These are phyloP conservation scores for Ensete glaucum DNA, from an alignment of 176 grass and related monocot species.

Conservation along the genomic window DNA sequence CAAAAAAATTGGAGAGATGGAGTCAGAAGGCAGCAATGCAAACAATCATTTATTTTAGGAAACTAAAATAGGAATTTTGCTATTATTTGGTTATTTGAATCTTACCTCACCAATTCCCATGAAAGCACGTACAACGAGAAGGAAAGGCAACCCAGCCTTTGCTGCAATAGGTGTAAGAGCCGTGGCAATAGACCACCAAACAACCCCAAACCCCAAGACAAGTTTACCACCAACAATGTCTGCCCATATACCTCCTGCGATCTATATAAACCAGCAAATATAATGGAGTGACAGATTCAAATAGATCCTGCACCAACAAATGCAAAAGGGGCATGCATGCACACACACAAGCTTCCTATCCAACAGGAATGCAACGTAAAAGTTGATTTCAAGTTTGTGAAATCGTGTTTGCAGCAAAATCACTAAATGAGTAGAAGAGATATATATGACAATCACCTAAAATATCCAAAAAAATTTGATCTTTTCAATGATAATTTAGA, in stretches of 20 bases:
- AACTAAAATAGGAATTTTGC: neutral
- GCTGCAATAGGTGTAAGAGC: conserved; percentile 75
- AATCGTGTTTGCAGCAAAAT: too few relatives aligned
- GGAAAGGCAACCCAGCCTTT: conserved; percentile 79
- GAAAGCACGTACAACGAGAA: conserved; percentile 76
- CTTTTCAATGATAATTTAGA: too few relatives aligned
- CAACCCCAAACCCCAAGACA: conserved; percentile 74
- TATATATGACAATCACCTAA: too few relatives aligned
- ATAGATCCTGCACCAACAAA: neutral
- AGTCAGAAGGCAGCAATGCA: neutral
- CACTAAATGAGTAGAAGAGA: too few relatives aligned
- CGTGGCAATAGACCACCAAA: conserved; percentile 95
- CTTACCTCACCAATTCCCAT: conserved; percentile 94
- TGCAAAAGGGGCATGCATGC: too few relatives aligned
- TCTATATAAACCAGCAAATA: conserved; percentile 28
- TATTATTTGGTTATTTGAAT: neutral
- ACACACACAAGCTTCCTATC: too few relatives aligned
- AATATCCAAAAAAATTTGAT: too few relatives aligned
- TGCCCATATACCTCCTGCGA: conserved; percentile 96
- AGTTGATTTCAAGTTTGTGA: too few relatives aligned
- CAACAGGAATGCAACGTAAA: too few relatives aligned
- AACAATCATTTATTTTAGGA: neutral
- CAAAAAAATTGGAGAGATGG: neutral
- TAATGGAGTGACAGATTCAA: neutral
- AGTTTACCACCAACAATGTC: conserved; percentile 88